phyloP scores from a whole-genome alignment of 805 yeast genomes.

The Wickerhamiella occidentalis region DNA sequence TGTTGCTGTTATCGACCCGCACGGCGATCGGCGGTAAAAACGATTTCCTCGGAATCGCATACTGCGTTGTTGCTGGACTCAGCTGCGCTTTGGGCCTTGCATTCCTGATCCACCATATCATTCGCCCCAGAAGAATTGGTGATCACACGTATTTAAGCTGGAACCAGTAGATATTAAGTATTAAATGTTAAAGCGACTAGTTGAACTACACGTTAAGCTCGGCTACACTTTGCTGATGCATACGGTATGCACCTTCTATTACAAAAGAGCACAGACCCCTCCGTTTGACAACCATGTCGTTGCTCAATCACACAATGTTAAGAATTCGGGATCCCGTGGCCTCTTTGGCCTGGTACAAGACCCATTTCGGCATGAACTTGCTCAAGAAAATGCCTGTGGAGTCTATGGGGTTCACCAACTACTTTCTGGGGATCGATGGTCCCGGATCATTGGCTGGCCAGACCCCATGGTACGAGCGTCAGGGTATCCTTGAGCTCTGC shows the following conservation, averaged over 20 bases:
- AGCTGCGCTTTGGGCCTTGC: constrained; percentile 57
- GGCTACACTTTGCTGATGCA: neutral
- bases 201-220: too few species aligned
- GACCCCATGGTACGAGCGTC: constrained; percentile 30
- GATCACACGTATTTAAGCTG: constrained; percentile 59
- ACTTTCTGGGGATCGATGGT: constrained; percentile 51
- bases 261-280: constrained; percentile 1
- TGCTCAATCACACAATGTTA: constrained; percentile 36
- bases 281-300: neutral
- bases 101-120: constrained; percentile 67
- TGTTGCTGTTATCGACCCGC: constrained; percentile 68
- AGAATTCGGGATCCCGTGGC: constrained; percentile 71
- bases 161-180: constrained; percentile 24
- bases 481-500: constrained; percentile 74
- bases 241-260: neutral
- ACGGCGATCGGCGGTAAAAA: constrained; percentile 82
- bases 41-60: constrained; percentile 71
- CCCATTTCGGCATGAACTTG: constrained; percentile 61
- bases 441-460: constrained; percentile 30
- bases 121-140: constrained; percentile 76
- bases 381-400: constrained; percentile 42
- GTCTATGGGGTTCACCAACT: constrained; percentile 48
- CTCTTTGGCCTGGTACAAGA: constrained; percentile 60
- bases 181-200: too few species aligned
- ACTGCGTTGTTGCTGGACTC: constrained; percentile 70